Conservation (phyloP, 805 yeast species). For the Suhomyces tanzawaensis region DNA sequence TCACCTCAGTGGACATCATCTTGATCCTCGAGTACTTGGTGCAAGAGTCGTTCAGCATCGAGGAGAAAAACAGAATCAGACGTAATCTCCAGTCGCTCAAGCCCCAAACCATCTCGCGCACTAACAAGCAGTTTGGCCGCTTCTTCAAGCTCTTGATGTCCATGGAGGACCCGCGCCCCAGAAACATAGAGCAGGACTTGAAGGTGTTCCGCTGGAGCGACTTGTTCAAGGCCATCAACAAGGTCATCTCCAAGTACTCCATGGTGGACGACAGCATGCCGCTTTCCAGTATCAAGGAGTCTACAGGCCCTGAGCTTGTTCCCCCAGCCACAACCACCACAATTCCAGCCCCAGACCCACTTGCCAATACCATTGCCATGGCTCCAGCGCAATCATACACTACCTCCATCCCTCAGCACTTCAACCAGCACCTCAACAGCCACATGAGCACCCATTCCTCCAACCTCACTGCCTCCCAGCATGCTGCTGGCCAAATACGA, state of each 20-base stretch:
- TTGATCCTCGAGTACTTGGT: constrained; percentile 55
- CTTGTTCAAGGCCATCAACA: constrained; percentile 51
- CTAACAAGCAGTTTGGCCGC: constrained; percentile 23
- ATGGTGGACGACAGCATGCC: constrained; percentile 1
- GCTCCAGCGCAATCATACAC: not conserved
- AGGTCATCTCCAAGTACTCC: constrained; percentile 58
- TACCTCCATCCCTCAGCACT: not conserved
- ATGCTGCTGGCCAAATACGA: no score
- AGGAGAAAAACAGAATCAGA: constrained; percentile 68
- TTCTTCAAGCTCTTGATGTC: constrained; percentile 50
- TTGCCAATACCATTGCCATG: not conserved
- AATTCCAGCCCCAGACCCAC: not conserved
- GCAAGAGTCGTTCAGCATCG: constrained; percentile 54
- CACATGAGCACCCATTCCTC: not conserved
- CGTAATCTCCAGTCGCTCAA: constrained; percentile 63
- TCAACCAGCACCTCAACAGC: not conserved
- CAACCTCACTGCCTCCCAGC: not conserved
- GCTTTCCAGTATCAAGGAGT: constrained; percentile 2
- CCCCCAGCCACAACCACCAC: not conserved
- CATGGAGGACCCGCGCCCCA: constrained; percentile 61
- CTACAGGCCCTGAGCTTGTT: not conserved
- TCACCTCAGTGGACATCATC: constrained; percentile 66
- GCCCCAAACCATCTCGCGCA: constrained; percentile 58
- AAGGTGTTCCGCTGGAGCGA: constrained; percentile 63
- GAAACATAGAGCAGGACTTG: constrained; percentile 69